Evolutionary conservation across 208 protist genomes (phyloP).

Genomic region (Phytomonas sp.): DNA sequence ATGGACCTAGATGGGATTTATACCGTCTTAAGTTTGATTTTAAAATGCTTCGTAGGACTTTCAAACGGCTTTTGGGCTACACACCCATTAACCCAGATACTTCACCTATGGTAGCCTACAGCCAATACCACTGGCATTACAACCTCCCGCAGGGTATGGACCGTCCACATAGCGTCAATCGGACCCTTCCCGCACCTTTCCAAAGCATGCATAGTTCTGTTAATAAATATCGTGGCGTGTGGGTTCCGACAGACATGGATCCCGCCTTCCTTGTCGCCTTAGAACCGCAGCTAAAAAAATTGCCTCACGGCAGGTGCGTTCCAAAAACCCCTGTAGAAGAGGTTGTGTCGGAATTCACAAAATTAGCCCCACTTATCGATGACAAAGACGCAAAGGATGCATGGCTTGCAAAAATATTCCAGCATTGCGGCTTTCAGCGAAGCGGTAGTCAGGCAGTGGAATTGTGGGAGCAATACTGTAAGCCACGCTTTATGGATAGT

Average conservation of each 20-base stretch:
- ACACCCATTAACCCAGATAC: constrained; percentile 81
- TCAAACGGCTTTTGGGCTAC: constrained; percentile 47
- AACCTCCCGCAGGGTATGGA: constrained; percentile 86
- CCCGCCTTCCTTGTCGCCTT: constrained; percentile 66
- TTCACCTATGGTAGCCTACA: constrained; percentile 84
- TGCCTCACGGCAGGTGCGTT: constrained; percentile 67
- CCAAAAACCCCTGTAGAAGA: constrained; percentile 66
- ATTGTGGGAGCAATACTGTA: constrained; percentile 62
- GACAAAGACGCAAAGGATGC: constrained; percentile 53
- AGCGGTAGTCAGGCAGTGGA: constrained; percentile 49
- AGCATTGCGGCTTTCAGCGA: constrained; percentile 79
- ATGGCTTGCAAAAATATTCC: constrained; percentile 81
- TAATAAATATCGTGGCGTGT: constrained; percentile 82
- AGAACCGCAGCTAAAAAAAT: constrained; percentile 73
- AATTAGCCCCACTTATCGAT: constrained; percentile 51
- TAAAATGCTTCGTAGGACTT: constrained; percentile 50
- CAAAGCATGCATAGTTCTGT: constrained; percentile 49
- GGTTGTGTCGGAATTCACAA: constrained; percentile 69
- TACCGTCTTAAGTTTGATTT: neutral
- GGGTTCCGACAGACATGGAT: constrained; percentile 78
- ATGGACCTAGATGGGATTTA: neutral
- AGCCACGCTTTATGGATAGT: constrained; percentile 43
- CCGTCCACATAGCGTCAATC: constrained; percentile 71
- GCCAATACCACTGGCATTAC: constrained; percentile 87
- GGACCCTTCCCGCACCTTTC: constrained; percentile 56